Percentiles rank a stretch among this genome's conserved stretches.
Evolutionary conservation across 2,329 filamentous ascomycete species (phyloP).

Genomic region (Rasamsonia emersonii): DNA sequence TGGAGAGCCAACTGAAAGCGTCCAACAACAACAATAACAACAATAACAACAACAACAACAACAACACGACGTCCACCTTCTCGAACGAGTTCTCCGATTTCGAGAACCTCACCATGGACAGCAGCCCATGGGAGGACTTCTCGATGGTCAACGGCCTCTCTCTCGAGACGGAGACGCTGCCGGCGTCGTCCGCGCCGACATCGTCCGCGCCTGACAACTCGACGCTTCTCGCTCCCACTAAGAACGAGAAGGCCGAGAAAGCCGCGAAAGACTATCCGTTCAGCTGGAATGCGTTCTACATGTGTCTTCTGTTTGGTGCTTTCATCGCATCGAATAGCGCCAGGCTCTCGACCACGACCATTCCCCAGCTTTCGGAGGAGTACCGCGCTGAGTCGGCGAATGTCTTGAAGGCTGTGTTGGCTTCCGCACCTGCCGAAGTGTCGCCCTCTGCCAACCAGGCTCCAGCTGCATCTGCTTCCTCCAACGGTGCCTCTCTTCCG

Average conservation of each 20-base stretch:
- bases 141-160: constrained; percentile 60
- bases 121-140: constrained; percentile 69
- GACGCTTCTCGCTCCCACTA: constrained; percentile 33
- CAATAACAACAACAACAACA: too few species aligned
- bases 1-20: constrained; percentile 31
- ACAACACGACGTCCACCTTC: constrained; percentile 49
- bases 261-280: constrained; percentile 57
- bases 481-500: constrained; percentile 18
- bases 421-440: constrained; percentile 35
- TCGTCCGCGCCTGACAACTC: constrained; percentile 19
- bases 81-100: constrained; percentile 69
- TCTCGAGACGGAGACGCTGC: constrained; percentile 32
- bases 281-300: constrained; percentile 63
- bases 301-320: constrained; percentile 93
- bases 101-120: constrained; percentile 73
- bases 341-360: constrained; percentile 51
- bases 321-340: constrained; percentile 85
- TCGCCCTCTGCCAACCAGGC: constrained; percentile 43
- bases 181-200: constrained; percentile 15
- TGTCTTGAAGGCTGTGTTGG: constrained; percentile 38
- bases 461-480: constrained; percentile 17
- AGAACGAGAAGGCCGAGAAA: constrained; percentile 32
- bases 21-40: too few species aligned
- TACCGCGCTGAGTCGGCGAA: constrained; percentile 41
- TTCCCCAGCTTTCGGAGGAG: constrained; percentile 38